Conservation (phyloP, 2,329 filamentous ascomycete genomes). For the Fusarium transvaalense region DNA sequence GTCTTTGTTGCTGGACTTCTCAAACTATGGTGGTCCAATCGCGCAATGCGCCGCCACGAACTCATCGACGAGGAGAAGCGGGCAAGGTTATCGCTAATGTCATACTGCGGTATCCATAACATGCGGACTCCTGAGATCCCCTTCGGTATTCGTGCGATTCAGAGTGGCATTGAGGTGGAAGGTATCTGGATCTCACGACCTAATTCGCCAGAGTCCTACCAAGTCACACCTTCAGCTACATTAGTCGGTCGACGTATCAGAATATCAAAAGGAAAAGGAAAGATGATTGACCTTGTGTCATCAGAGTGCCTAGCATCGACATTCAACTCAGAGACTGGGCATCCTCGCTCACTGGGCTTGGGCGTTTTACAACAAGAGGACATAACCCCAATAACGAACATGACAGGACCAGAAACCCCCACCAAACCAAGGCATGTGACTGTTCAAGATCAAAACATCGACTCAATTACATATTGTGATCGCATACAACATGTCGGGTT, state of each 20-base stretch:
- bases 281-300: slow-evolving; percentile 21
- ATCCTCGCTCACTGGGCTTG: not conserved
- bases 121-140: slow-evolving; percentile 72
- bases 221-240: slow-evolving; percentile 44
- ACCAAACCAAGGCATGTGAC: slow-evolving; percentile 18
- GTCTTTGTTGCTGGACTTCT: slow-evolving; percentile 76
- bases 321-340: not conserved
- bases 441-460: slow-evolving; percentile 30
- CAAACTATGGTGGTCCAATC: slow-evolving; percentile 75
- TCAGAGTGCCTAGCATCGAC: slow-evolving; percentile 3
- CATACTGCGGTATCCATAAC: slow-evolving; percentile 63
- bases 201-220: slow-evolving; percentile 54
- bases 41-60: slow-evolving; percentile 67
- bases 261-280: slow-evolving; percentile 42
- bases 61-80: slow-evolving; percentile 75
- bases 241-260: slow-evolving; percentile 32
- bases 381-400: not conserved
- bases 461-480: slow-evolving; percentile 12
- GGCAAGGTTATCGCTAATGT: slow-evolving; percentile 65
- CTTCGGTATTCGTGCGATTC: slow-evolving; percentile 87
- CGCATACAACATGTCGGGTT: not conserved
- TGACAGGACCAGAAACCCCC: not conserved
- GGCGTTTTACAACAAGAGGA: slow-evolving; percentile 19
- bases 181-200: slow-evolving; percentile 81
- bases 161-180: slow-evolving; percentile 85